Base-by-base conservation (phyloP, 2,329 filamentous ascomycete genomes). In the Fusarium sp. region DNA sequence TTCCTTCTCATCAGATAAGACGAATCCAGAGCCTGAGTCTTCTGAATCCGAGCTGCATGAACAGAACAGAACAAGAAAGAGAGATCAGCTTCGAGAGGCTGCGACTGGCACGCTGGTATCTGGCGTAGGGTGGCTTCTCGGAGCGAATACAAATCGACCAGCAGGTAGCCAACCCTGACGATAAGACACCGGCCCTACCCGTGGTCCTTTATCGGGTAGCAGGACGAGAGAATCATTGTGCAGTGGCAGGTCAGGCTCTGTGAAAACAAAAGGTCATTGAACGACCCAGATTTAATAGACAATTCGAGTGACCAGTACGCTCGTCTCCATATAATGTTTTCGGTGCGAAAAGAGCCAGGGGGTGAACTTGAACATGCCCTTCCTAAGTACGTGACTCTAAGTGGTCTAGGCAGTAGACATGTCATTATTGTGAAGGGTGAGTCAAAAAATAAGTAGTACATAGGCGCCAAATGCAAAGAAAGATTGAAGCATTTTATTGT, bases 81-180 rank as follows among this genome's bases (percentile, higher is more conserved):
- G 93, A 71, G 93, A 95, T 76, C 90, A 91, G 77, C 74, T 92
- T 39, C 83, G 88, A 67, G 89, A 91, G 63, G 89, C 85, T 35
- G 89, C 90, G 11, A 88, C 90, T 57, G 89, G 88, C n/a, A 89
- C 89, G 3, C 77, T 92, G 46, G 89, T 90, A 5, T 89, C 87
- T 42, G 88, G 90, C 20, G 86, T 92, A 24, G 89, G 90, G 1
- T 92, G 90, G 90, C 77, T 92, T 46, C 85, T 92, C 61, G 88
- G 88, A 9, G 89, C 89, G n/a, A 80, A 78, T 57, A 70, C 76
- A 2, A 76, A 68, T 38, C 72, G 76, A 41, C 59, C 64, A 42
- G 49, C 55, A 38, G 39, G 56, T 26, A 53, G 57, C 23, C 57
- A 71, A 43, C 54, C 58, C n/a, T 67, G 46, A 41, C 23, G 23